These are phyloP conservation scores for Parsonsia alboflavescens DNA, from an alignment of 257 asterid species.

Conservation along the genomic window DNA sequence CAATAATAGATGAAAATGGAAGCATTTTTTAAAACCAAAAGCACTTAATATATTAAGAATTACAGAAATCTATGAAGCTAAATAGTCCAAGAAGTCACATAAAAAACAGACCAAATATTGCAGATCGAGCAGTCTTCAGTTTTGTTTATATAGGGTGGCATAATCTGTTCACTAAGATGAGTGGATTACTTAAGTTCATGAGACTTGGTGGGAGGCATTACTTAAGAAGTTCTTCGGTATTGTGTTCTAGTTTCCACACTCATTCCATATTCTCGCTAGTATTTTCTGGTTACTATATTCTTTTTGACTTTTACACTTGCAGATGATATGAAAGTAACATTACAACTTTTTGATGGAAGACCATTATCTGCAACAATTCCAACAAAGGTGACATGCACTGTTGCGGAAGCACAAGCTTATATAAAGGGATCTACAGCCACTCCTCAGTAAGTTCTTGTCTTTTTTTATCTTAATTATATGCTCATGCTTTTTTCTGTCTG, in stretches of 20 bases:
- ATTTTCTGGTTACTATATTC: not conserved
- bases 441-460: slow-evolving; percentile 61
- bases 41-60: not conserved
- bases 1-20: not conserved
- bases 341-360: slow-evolving; percentile 64
- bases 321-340: slow-evolving; percentile 75
- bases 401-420: slow-evolving; percentile 67
- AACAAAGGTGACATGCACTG: slow-evolving; percentile 63
- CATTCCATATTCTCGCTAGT: not conserved
- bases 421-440: slow-evolving; percentile 66
- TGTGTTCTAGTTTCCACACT: not conserved
- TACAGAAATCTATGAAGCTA: slow-evolving; percentile 1
- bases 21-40: not conserved
- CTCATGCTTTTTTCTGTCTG: not conserved
- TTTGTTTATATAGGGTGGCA: too few relatives aligned
- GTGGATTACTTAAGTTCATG: too few relatives aligned
- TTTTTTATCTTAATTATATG: not conserved
- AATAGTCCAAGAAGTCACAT: not conserved
- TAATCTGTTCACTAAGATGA: not conserved
- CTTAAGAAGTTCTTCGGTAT: not conserved
- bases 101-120: not conserved
- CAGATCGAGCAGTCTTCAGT: not conserved
- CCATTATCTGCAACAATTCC: slow-evolving; percentile 87
- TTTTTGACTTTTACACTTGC: slow-evolving; percentile 20
- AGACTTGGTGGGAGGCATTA: too few relatives aligned